Conservation (phyloP, 164 flowering plant species). For the Malania oleifera region DNA sequence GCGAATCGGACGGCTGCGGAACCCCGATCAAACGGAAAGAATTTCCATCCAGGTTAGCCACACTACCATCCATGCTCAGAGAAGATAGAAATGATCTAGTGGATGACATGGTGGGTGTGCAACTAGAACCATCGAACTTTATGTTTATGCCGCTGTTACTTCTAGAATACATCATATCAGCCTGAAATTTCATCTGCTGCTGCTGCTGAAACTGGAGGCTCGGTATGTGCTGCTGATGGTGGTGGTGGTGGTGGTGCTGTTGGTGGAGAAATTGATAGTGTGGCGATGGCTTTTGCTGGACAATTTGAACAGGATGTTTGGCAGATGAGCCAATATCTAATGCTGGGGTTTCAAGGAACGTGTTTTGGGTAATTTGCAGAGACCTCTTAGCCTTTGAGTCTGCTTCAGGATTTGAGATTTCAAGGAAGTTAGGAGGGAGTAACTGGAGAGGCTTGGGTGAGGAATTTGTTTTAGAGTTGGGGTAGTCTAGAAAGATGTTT, state of each 20-base stretch:
- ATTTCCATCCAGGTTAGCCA: slow-evolving; percentile 62
- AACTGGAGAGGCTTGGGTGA: slow-evolving; percentile 1
- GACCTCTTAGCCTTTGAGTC: not conserved
- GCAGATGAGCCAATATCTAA: not conserved
- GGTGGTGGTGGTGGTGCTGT: not conserved
- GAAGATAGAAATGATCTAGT: slow-evolving; percentile 88
- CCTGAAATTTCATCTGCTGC: slow-evolving; percentile 58
- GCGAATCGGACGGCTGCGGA: slow-evolving; percentile 60
- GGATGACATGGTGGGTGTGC: slow-evolving; percentile 90
- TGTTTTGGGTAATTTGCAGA: slow-evolving; percentile 1
- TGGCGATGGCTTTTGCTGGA: not conserved
- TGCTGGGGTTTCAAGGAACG: slow-evolving; percentile 8
- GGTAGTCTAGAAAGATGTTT: not conserved
- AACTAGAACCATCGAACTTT: slow-evolving; percentile 75
- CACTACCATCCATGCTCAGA: slow-evolving; percentile 93
- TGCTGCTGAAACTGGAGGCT: slow-evolving; percentile 11
- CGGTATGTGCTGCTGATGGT: slow-evolving; percentile 1
- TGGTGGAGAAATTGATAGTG: not conserved
- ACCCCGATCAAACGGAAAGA: slow-evolving; percentile 66
- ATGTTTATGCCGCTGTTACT: slow-evolving; percentile 71
- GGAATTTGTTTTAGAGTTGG: not conserved
- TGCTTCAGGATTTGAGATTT: not conserved
- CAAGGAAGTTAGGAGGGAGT: slow-evolving; percentile 4
- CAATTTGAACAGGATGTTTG: not conserved
- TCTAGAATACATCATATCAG: slow-evolving; percentile 56